Conservation (phyloP, 164 flowering plant genomes). For the Magnolia sinica region DNA sequence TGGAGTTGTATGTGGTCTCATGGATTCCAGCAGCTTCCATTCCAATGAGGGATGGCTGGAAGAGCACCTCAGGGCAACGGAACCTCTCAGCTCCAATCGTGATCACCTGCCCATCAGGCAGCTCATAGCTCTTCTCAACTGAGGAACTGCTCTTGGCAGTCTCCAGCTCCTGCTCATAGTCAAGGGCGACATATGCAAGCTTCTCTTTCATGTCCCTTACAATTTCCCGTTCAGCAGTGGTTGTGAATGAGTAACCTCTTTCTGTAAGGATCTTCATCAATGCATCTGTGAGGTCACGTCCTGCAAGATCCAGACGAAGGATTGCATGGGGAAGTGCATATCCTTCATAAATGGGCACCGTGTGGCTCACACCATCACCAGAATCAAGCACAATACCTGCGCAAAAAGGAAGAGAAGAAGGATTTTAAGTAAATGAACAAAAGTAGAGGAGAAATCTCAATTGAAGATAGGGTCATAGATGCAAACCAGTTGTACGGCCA, state of each 20-base stretch:
- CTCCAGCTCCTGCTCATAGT: conserved; percentile 62
- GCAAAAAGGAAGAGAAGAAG: background rate
- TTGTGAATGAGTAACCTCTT: conserved; percentile 64
- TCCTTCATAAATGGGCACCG: conserved; percentile 62
- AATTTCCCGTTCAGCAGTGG: conserved; percentile 67
- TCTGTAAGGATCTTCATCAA: conserved; percentile 69
- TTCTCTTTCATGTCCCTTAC: conserved; percentile 71
- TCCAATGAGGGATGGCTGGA: conserved; percentile 70
- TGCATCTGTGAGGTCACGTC: conserved; percentile 67
- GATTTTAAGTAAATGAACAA: background rate
- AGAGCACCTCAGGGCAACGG: conserved; percentile 72
- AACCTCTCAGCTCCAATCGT: conserved; percentile 72
- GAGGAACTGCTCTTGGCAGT: conserved; percentile 56
- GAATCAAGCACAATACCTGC: conserved; percentile 64
- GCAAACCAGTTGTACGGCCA: conserved; percentile 77
- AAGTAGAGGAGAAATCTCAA: background rate
- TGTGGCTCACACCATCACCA: conserved; percentile 66
- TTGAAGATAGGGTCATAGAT: background rate
- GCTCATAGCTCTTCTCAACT: conserved; percentile 64
- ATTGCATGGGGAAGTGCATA: conserved; percentile 70
- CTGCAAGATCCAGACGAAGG: conserved; percentile 68
- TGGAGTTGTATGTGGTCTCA: conserved; percentile 64
- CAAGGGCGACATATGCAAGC: conserved; percentile 65
- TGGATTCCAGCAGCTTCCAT: conserved; percentile 67
- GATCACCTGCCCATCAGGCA: conserved; percentile 66